Evolutionary conservation across 176 grass and related monocot species (phyloP).

Genomic region (Raddia guianensis): DNA sequence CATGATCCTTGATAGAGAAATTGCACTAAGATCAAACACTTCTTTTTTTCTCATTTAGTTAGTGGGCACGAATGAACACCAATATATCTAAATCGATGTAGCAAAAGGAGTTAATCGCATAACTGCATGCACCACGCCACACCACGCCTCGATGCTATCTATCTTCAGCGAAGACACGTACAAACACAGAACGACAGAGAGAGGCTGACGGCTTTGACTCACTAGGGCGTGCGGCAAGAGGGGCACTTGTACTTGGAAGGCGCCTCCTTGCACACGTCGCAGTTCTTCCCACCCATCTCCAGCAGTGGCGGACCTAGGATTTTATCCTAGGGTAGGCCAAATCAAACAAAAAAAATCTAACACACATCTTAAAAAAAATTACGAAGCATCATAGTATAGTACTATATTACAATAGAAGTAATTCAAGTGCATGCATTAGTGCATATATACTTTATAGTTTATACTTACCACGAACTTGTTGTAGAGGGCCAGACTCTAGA

Average conservation of each 20-base stretch:
- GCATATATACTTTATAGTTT: no score
- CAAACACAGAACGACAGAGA: background rate
- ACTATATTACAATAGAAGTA: no score
- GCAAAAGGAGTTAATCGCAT: background rate
- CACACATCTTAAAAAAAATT: no score
- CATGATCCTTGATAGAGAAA: background rate
- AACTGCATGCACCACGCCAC: background rate
- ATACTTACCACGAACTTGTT: no score
- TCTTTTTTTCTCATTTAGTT: background rate
- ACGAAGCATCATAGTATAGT: no score
- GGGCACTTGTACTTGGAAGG: conserved; percentile 95
- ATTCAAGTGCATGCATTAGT: no score
- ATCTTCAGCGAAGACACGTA: background rate
- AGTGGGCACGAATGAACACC: background rate
- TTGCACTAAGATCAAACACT: background rate
- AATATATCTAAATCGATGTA: conserved; percentile 11
- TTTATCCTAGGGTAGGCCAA: no score
- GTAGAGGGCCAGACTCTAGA: no score
- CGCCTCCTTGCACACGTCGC: conserved; percentile 73
- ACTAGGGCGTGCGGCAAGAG: conserved; percentile 78
- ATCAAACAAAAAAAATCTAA: no score
- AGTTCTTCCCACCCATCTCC: conserved; percentile 53
- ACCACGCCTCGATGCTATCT: background rate
- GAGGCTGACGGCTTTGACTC: conserved; percentile 39
- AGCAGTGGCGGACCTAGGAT: no score